Conservation (phyloP, 2,329 filamentous ascomycete species). For the Aspergillus sp. region DNA sequence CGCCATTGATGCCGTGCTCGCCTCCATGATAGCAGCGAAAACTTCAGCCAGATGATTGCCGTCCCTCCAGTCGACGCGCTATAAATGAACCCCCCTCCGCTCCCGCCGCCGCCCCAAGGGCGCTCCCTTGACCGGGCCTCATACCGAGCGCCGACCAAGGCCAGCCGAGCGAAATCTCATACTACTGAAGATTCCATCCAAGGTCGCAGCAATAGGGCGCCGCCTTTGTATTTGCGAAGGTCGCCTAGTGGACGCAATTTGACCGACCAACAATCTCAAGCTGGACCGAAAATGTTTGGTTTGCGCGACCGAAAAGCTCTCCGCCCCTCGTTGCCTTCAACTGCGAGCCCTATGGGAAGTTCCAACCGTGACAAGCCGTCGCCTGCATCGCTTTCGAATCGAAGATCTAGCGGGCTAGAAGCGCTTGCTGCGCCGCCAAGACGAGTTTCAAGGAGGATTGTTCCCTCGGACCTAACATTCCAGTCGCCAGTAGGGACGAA, state of each 20-base stretch:
- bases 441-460: constrained; percentile 34
- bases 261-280: constrained; percentile 12
- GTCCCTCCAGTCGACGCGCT: constrained; percentile 43
- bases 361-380: constrained; percentile 14
- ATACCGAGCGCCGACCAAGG: constrained; percentile 66
- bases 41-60: constrained; percentile 54
- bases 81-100: constrained; percentile 34
- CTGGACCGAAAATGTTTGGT: constrained; percentile 26
- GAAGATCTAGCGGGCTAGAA: constrained; percentile 31
- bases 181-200: constrained; percentile 53
- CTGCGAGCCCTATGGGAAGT: constrained; percentile 26
- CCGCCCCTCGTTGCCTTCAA: constrained; percentile 32
- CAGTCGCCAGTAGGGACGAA: constrained; percentile 23
- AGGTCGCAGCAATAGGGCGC: background rate
- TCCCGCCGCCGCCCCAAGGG: constrained; percentile 20
- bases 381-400: constrained; percentile 24
- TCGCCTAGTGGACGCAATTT: constrained; percentile 1
- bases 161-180: constrained; percentile 62
- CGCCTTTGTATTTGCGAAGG: constrained; percentile 6
- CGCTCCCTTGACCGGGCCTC: constrained; percentile 50
- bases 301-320: constrained; percentile 39
- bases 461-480: constrained; percentile 29
- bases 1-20: constrained; percentile 14
- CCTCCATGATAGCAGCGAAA: constrained; percentile 61
- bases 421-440: constrained; percentile 38